Evolutionary conservation across 805 yeast species (phyloP).

Genomic region (Yamadazyma tumulicola): DNA sequence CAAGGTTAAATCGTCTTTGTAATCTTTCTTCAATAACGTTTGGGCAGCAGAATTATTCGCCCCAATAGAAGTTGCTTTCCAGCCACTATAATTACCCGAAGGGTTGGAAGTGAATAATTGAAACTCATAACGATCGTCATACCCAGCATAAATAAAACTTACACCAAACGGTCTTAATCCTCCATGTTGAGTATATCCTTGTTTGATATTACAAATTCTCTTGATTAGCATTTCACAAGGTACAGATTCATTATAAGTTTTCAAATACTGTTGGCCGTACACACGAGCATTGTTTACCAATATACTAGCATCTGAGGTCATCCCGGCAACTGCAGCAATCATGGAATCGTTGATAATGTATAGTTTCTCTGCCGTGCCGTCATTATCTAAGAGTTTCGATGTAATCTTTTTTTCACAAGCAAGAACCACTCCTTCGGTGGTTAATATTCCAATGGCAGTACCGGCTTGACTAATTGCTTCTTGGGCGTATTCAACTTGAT

Average conservation of each 20-base stretch:
- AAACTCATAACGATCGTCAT: constrained; percentile 83
- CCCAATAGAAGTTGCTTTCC: constrained; percentile 98
- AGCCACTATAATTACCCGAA: constrained; percentile 94
- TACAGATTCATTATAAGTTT: constrained; percentile 84
- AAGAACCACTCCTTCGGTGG: constrained; percentile 83
- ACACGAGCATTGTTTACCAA: constrained; percentile 84
- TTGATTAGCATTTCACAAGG: constrained; percentile 92
- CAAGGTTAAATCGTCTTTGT: constrained; percentile 71
- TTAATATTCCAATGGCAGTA: constrained; percentile 74
- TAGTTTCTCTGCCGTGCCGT: constrained; percentile 88
- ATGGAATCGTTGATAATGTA: constrained; percentile 79
- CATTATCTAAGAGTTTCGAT: constrained; percentile 88
- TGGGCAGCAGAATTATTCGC: constrained; percentile 96
- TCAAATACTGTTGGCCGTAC: constrained; percentile 78
- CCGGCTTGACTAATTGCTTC: constrained; percentile 87
- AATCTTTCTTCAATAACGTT: constrained; percentile 91
- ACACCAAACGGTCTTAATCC: constrained; percentile 99
- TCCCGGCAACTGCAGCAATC: constrained; percentile 95
- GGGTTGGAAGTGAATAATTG: constrained; percentile 96
- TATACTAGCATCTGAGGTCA: constrained; percentile 95
- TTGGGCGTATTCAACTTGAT: constrained; percentile 95
- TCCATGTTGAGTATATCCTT: constrained; percentile 98
- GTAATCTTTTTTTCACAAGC: constrained; percentile 98
- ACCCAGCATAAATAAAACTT: constrained; percentile 92
- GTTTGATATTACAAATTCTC: constrained; percentile 87